Percentiles rank a stretch among this genome's conserved stretches.
Evolutionary conservation across 768 basidiomycete species (phyloP).

Genomic region (Calocybe indica): DNA sequence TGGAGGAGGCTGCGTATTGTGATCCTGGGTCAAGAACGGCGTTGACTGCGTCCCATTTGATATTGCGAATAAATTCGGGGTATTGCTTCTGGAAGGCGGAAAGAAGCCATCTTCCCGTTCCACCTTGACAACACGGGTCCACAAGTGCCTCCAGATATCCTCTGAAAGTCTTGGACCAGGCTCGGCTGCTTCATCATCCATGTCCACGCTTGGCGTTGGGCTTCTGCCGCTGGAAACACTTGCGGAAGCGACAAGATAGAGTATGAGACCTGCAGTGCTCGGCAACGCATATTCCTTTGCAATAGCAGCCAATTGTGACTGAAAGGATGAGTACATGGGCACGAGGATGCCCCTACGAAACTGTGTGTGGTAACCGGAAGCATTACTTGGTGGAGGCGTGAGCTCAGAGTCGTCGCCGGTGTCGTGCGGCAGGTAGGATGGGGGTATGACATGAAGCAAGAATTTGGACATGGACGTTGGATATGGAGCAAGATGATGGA

Average conservation of each 20-base stretch:
- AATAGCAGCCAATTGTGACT: conserved; percentile 79
- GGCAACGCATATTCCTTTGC: conserved; percentile 93
- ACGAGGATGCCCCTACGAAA: conserved; percentile 84
- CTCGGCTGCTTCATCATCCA: conserved; percentile 35
- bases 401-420: conserved; percentile 41
- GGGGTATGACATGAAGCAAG: conserved; percentile 82
- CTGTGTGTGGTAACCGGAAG: conserved; percentile 74
- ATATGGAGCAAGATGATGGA: conserved; percentile 28
- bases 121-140: conserved; percentile 62
- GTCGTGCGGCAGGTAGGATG: conserved; percentile 63
- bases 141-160: conserved; percentile 84
- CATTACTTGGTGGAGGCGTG: conserved; percentile 45
- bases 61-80: conserved; percentile 33
- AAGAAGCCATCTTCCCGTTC: conserved; percentile 46
- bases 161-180: conserved; percentile 83
- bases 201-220: conserved; percentile 4
- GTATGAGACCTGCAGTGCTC: conserved; percentile 72
- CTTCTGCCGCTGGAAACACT: conserved; percentile 11
- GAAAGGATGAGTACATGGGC: conserved; percentile 77
- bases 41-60: conserved; percentile 37
- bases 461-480: conserved; percentile 53
- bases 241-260: conserved; percentile 62
- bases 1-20: conserved; percentile 11
- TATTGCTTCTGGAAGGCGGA: conserved; percentile 25
- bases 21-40: conserved; percentile 31